Evolutionary conservation across 176 grass and related monocot genomes (phyloP).

Genomic region (Eragrostis curvula): DNA sequence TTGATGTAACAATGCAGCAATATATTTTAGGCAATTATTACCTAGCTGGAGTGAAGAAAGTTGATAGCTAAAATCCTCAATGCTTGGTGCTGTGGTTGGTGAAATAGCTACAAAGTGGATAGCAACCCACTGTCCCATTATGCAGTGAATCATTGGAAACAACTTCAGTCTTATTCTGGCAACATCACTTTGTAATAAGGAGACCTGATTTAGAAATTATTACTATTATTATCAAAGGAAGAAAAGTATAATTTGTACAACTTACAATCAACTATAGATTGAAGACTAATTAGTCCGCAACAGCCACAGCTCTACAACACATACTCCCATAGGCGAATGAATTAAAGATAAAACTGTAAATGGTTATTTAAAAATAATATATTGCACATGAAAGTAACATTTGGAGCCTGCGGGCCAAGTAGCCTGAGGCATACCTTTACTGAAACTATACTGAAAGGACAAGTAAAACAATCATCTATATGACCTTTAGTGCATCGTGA

Average conservation of each 20-base stretch:
- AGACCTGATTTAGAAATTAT: conserved; percentile 65
- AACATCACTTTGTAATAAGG: conserved; percentile 76
- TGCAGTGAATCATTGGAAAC: conserved; percentile 74
- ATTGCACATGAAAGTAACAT: neutral
- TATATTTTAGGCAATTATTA: conserved; percentile 45
- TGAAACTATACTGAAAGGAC: conserved; percentile 11
- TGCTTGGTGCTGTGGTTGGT: conserved; percentile 63
- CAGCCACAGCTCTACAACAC: neutral
- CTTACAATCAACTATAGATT: conserved; percentile 28
- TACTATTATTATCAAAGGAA: conserved; percentile 31
- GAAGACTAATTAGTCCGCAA: conserved; percentile 25
- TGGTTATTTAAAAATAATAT: neutral
- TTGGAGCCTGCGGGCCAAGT: neutral
- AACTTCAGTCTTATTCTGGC: conserved; percentile 71
- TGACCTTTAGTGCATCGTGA: neutral
- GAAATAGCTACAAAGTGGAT: conserved; percentile 82
- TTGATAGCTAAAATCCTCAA: conserved; percentile 90
- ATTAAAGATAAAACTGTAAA: conserved; percentile 22
- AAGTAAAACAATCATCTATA: conserved; percentile 33
- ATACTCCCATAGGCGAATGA: conserved; percentile 14
- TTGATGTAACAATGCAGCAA: conserved; percentile 2
- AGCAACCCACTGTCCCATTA: conserved; percentile 82
- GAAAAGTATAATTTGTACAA: neutral
- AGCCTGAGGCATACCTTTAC: neutral
- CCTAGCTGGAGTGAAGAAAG: conserved; percentile 92